Evolutionary conservation across 805 yeast genomes (phyloP), one percentile per base, ranked within the genome.

Genomic region (Teunomyces aglyptinius): DNA sequence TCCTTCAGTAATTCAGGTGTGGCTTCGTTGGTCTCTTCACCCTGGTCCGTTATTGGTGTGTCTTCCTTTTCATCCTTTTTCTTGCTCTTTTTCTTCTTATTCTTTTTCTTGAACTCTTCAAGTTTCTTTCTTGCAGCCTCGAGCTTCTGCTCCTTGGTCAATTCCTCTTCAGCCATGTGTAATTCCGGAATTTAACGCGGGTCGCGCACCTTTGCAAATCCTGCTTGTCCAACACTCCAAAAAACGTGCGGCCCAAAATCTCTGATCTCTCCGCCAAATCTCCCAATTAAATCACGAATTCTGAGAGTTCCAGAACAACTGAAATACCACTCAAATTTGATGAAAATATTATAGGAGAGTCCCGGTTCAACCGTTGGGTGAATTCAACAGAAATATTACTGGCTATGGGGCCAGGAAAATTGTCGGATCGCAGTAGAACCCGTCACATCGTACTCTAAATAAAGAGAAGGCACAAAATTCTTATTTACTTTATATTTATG

Each of bases 81-180:
- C 65, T 73, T 77, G 60, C 75, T 78, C 60, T 69, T 73, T 64
- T 74, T 74, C 65, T 80, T 80, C 70, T 82, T 71, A 59, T 73
- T 71, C 52, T 71, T 73, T 64, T 72, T 73, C 65, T 80, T 86
- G 71, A 86, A 67, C 56, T 84, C 88, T 49, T 85, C 90, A 53
- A 73, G 80, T 74, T 83, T 78, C 68, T 83, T 85, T 57, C 86
- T 77, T 4, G 92, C 94, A 2, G 85, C 85, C 52, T 84, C 89
- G 42, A 87, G 70, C 61, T 82, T 80, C 58, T 82, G 86, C 41
- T 78, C 81, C 51, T 82, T 76, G 41, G 65, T 64, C 35, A 69
- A 68, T 44, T 59, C 65, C 18, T 46, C 54, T 20, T 49, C 55
- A 12, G 56, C 26, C 42, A 39, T 39, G 22, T 27, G 42, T 42